These are phyloP conservation scores for Oxyria digyna DNA, from an alignment of 148 eudicot genomes.

Conservation along the genomic window DNA sequence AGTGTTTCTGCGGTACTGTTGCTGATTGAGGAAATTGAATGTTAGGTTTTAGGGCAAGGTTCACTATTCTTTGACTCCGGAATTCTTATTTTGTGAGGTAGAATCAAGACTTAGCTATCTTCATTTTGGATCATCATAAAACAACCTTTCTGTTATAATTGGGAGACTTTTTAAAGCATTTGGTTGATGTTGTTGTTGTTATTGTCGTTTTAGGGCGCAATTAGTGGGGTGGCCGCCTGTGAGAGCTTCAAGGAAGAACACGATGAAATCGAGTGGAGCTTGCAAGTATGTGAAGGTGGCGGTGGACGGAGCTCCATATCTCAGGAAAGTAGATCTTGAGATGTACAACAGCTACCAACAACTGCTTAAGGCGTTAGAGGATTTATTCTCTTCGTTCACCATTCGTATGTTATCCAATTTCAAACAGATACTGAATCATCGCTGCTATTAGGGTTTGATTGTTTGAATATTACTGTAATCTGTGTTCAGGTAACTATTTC, in stretches of 20 bases:
- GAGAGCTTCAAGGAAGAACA: slow-evolving; percentile 33
- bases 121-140: no score
- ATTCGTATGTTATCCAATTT: slow-evolving; percentile 30
- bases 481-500: slow-evolving; percentile 21
- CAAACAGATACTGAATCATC: neutral
- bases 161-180: no score
- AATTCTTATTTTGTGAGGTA: no score
- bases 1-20: neutral
- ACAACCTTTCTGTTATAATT: no score
- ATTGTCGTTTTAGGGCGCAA: slow-evolving; percentile 23
- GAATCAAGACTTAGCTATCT: no score
- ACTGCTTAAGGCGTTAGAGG: slow-evolving; percentile 48
- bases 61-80: no score
- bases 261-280: slow-evolving; percentile 12
- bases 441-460: neutral
- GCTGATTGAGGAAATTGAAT: no score
- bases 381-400: slow-evolving; percentile 59
- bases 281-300: slow-evolving; percentile 59
- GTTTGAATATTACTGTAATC: neutral
- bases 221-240: slow-evolving; percentile 58
- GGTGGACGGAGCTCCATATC: slow-evolving; percentile 86
- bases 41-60: no score
- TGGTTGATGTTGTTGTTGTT: no score
- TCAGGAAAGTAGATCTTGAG: slow-evolving; percentile 78
- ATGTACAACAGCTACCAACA: slow-evolving; percentile 43